Conservation (phyloP, 352 stramenopile species). For the Plasmopara muralis region DNA sequence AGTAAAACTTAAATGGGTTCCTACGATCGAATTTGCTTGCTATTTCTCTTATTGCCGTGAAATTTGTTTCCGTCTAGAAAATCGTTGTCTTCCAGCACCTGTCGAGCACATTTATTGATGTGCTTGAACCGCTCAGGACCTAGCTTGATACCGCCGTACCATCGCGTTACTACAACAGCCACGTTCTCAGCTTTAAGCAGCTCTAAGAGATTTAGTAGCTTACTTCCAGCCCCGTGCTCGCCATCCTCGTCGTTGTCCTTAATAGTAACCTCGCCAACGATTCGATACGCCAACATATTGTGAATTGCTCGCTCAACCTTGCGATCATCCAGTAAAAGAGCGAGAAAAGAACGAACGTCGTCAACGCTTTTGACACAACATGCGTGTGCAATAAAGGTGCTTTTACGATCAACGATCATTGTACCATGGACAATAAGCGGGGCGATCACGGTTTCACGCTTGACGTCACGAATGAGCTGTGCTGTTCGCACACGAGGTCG, state of each 20-base stretch:
- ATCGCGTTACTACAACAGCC: constrained; percentile 76
- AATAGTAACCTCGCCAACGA: constrained; percentile 55
- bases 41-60: constrained; percentile 45
- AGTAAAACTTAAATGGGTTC: background rate
- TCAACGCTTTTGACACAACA: constrained; percentile 56
- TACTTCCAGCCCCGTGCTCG: constrained; percentile 73
- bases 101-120: constrained; percentile 65
- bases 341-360: constrained; percentile 74
- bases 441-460: constrained; percentile 45
- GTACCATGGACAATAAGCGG: constrained; percentile 64
- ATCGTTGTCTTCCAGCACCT: constrained; percentile 65
- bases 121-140: constrained; percentile 86
- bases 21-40: constrained; percentile 17
- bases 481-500: constrained; percentile 58
- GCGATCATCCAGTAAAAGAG: constrained; percentile 67
- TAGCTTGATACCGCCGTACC: constrained; percentile 79
- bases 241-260: constrained; percentile 87
- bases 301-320: constrained; percentile 82
- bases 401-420: constrained; percentile 74
- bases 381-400: constrained; percentile 72
- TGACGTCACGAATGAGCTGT: constrained; percentile 44
- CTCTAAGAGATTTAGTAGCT: constrained; percentile 76
- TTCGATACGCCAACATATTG: constrained; percentile 87
- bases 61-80: constrained; percentile 52
- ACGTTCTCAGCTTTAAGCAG: constrained; percentile 76